Base-by-base conservation (phyloP, 2,329 filamentous ascomycete genomes). In the Penicillium capsulatum region DNA sequence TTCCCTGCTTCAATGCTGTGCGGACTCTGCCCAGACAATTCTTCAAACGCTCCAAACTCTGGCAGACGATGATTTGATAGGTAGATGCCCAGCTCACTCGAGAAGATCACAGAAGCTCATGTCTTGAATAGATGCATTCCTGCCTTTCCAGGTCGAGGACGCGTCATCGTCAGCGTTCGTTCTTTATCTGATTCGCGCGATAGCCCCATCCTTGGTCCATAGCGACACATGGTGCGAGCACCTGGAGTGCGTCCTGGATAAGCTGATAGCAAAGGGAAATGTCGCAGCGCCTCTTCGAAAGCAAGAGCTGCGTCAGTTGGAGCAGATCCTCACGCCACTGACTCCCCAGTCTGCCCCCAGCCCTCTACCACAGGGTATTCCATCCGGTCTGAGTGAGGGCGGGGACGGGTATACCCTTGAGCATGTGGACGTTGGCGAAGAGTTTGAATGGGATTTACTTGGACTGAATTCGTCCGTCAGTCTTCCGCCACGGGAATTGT, bases 61-160 rank as follows among this genome's bases (percentile, higher is more conserved):
- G 16, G 50, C 50, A 3, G 52, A 55, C 17, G 52, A 55, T 38
- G 52, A 55, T 17, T 36, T 54, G 14, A 39, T 55, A 28, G 52
- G 52, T 52, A 36, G n/a, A n/a, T n/a, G n/a, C n/a, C n/a, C n/a
- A n/a, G n/a, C n/a, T n/a, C n/a, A n/a, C n/a, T n/a, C n/a, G n/a
- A n/a, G n/a, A n/a, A n/a, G n/a, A n/a, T n/a, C n/a, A n/a, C n/a
- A 10, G 42, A 6, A 22, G 7, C 13, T 20, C 9, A 6, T 6
- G n/a, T n/a, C 7, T 15, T 20, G 9, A 5, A 6, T 16, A 55
- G 61, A 65, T 26, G 60, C 65, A 2, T 69, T 69, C 8, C 16
- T 69, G 2, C 66, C 66, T 0, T 69, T 69, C 9, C 66, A 69
- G 30, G 58, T 69, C 8, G 66, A 69, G 40, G 65, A 67, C 26